Base-by-base conservation (phyloP, 2,329 filamentous ascomycete species). In the Stemphylium beticola region DNA sequence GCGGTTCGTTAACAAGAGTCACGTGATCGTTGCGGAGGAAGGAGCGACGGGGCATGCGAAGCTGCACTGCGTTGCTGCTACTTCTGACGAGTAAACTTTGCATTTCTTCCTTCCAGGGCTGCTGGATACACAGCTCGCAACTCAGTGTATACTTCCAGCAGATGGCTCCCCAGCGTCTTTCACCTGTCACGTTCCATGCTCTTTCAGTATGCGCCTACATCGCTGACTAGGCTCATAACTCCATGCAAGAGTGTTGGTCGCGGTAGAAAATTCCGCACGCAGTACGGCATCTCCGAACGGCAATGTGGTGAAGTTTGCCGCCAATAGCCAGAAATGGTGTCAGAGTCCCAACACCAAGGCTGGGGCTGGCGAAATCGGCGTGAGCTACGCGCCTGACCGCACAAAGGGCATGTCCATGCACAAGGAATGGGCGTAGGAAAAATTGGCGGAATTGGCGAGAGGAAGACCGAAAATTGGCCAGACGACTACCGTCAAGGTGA, bases 401-500 rank as follows among this genome's bases (percentile, higher is more conserved):
- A 22, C 39, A 39, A 45, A 36, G 46, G 43, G 38, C 20, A 18
- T 53, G 38, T 37, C 11, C 32, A 39, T 37, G 39, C 45, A 33
- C 29, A 33, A 18, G 20, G 29, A 29, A 15, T n/a, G 17, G 44
- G 15, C 4, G 12, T 47, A 20, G 42, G 26, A 29, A 48, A 32
- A 14, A 9, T 18, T 18, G 14, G 24, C 26, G 14, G 32, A 17
- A 46, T 37, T 43, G 20, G 42, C 14, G 46, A 44, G 38, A 50
- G 20, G 33, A 43, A 24, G 33, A 38, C 32, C 32, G 37, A 42
- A 42, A 26, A 39, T 48, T 36, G 47, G 40, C 46, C 18, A 33
- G 41, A 49, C 49, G 18, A 42, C 40, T 33, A 42, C 40, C 31
- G 50, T 39, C 26, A 54, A 44, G 42, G 41, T 51, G 38, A 49